A percentile compares a stretch with the other conserved stretches of the same genome.
phyloP scores from a whole-genome alignment of 1,284 basidiomycete genomes.

The Trichosporon sp. region DNA sequence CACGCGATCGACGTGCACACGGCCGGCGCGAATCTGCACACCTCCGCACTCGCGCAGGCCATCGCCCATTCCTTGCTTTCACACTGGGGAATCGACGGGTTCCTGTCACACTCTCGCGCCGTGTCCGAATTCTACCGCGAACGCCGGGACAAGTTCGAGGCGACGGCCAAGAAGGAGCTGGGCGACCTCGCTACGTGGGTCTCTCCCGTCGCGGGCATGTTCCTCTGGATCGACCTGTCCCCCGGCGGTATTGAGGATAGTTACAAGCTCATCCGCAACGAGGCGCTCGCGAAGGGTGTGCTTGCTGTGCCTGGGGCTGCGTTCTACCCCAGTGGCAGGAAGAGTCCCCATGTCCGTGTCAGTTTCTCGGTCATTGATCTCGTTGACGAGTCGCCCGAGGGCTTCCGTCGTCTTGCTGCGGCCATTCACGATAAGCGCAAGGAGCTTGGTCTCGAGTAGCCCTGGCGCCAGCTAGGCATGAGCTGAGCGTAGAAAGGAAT shows the following conservation, averaged over 20 bases:
- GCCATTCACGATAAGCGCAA: conserved; percentile 61
- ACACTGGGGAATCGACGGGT: conserved; percentile 77
- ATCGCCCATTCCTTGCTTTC: conserved; percentile 71
- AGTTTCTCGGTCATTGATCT: conserved; percentile 75
- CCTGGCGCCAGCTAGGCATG: background rate
- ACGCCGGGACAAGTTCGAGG: conserved; percentile 77
- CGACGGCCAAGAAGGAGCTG: conserved; percentile 72
- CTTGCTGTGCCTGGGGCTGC: conserved; percentile 78
- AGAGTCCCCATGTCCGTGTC: conserved; percentile 73
- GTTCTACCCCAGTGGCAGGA: conserved; percentile 72
- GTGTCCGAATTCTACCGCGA: conserved; percentile 78
- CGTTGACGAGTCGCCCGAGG: conserved; percentile 70
- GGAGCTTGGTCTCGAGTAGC: conserved; percentile 32
- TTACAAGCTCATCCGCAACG: conserved; percentile 71
- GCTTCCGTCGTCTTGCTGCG: conserved; percentile 67
- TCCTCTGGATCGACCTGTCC: conserved; percentile 70
- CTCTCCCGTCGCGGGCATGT: conserved; percentile 85
- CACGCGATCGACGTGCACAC: conserved; percentile 70
- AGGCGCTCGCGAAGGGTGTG: conserved; percentile 78
- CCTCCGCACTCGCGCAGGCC: conserved; percentile 74
- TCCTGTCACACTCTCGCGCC: conserved; percentile 69
- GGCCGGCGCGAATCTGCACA: conserved; percentile 70
- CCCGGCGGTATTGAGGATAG: conserved; percentile 64
- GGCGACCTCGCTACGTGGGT: conserved; percentile 78
- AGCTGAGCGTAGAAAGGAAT: background rate